Percentiles rank a stretch among this genome's conserved stretches.
Evolutionary conservation across 495 filamentous ascomycete genomes (phyloP).

Genomic region (Paragyromitra xinjiangensis): DNA sequence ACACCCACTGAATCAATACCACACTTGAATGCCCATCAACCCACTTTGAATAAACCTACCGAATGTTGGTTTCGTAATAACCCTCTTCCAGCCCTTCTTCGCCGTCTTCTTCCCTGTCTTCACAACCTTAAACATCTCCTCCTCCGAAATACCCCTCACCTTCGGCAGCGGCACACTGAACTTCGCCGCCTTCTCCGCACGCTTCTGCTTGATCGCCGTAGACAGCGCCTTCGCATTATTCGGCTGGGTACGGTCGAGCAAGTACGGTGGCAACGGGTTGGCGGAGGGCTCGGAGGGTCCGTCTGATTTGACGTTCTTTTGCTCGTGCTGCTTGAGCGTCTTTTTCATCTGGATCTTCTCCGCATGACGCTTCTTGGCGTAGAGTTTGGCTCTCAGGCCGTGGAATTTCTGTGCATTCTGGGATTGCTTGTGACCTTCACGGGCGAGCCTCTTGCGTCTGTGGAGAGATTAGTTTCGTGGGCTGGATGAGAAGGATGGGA

Average conservation of each 20-base stretch:
- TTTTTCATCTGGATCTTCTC: conserved; percentile 99
- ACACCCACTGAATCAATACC: conserved; percentile 57
- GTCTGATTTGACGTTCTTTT: conserved; percentile 93
- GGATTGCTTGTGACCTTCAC: conserved; percentile 84
- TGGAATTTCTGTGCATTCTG: conserved; percentile 89
- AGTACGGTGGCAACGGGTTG: conserved; percentile 81
- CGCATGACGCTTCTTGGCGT: conserved; percentile 89
- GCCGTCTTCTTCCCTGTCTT: conserved; percentile 78
- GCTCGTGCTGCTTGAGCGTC: conserved; percentile 90
- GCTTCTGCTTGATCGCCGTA: conserved; percentile 86
- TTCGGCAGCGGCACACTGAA: conserved; percentile 94
- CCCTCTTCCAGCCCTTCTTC: conserved; percentile 86
- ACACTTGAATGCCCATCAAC: conserved; percentile 36
- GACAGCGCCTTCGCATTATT: conserved; percentile 89
- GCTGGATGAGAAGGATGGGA: not conserved
- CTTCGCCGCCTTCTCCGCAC: conserved; percentile 92
- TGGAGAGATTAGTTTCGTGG: conserved; percentile 2
- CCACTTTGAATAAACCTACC: not conserved
- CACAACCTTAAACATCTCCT: conserved; percentile 98
- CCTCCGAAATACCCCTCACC: conserved; percentile 90
- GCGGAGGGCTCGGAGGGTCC: conserved; percentile 74
- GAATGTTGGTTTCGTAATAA: conserved; percentile 93
- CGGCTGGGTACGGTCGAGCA: conserved; percentile 86
- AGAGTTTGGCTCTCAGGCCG: conserved; percentile 90
- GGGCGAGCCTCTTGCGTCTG: conserved; percentile 82